Evolutionary conservation across 306 rosid genomes (phyloP), one percentile per base, ranked within the genome.

Genomic region (Glycyrrhiza uralensis): DNA sequence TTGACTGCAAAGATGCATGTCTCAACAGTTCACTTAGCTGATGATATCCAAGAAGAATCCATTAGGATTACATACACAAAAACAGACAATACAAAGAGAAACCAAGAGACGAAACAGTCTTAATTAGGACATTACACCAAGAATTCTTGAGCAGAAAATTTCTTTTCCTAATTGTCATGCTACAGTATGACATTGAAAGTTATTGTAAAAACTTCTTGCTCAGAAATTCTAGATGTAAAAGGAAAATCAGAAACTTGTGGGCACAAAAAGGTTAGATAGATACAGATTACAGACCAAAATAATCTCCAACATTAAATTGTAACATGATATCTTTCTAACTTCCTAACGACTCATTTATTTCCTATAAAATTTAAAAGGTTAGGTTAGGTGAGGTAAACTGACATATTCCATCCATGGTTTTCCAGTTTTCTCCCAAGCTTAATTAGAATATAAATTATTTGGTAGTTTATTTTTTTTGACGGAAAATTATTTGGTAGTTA

Each of bases 21-120:
- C 98, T 87, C 76, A 86, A 71, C 82, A 91, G 80, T 71, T 91
- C 92, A 57, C 84, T 85, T 52, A 91, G 80, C 98, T 89, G 86
- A 65, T 58, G 74, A 84, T 11, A 47, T 74, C 79, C 80, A 72
- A 60, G 4, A 61, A 38, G 28, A 64, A 69, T 46, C 36, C 54
- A 63, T 68, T 47, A 88, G 26, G 66, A 41, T 55, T 24, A 67
- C 6, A 30, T 24, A 57, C 47, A 51, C 47, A 68, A 15, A 63
- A 15, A 41, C 18, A 24, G 42, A 71, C 49, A 23, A 74, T 24
- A 60, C 17, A 57, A n/a, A 49, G 54, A 26, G 23, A 29, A 77
- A 12, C 9, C 44, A 23, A 81, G 26, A 61, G 39, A 70, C 23
- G 4, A 4, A 5, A 51, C 77, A 46, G n/a, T n/a, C 72, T 33